These are phyloP conservation scores for Hydrangea macrophylla DNA, from an alignment of 148 eudicot species.

Conservation along the genomic window DNA sequence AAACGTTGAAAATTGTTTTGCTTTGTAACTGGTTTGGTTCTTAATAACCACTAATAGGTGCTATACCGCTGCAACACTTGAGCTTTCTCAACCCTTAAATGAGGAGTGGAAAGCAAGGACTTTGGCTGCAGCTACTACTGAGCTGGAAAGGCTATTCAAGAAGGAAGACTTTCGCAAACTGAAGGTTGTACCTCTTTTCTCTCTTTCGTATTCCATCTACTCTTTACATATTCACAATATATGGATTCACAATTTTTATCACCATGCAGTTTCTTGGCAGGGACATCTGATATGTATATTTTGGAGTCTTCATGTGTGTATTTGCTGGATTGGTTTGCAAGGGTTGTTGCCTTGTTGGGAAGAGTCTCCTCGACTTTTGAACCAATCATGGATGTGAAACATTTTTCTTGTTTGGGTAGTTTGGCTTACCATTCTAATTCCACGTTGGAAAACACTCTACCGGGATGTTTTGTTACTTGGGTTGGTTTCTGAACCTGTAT, in stretches of 20 bases:
- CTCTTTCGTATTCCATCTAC: neutral
- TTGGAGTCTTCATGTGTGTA: neutral
- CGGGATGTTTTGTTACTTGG: slow-evolving; percentile 6
- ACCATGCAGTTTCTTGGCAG: neutral
- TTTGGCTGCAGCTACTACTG: slow-evolving; percentile 86
- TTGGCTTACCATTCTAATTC: neutral
- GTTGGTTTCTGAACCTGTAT: neutral
- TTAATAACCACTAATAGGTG: slow-evolving; percentile 37
- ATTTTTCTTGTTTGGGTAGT: neutral
- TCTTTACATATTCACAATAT: neutral
- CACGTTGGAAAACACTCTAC: neutral
- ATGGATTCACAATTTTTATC: neutral
- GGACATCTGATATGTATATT: neutral
- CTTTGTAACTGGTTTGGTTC: slow-evolving; percentile 14
- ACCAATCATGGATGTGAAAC: neutral
- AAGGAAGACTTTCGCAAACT: slow-evolving; percentile 79
- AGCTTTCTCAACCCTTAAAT: slow-evolving; percentile 55
- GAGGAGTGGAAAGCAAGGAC: slow-evolving; percentile 69
- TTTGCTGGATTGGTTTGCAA: neutral
- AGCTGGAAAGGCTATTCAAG: slow-evolving; percentile 85
- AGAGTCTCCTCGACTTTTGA: neutral
- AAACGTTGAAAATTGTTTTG: neutral
- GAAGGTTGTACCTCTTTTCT: slow-evolving; percentile 51
- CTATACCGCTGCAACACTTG: slow-evolving; percentile 79
- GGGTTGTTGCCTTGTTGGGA: neutral